A percentile compares a stretch with the other conserved stretches of the same genome.
Evolutionary conservation across 495 filamentous ascomycete genomes (phyloP).

Genomic region (Hypoxylon trugodes): DNA sequence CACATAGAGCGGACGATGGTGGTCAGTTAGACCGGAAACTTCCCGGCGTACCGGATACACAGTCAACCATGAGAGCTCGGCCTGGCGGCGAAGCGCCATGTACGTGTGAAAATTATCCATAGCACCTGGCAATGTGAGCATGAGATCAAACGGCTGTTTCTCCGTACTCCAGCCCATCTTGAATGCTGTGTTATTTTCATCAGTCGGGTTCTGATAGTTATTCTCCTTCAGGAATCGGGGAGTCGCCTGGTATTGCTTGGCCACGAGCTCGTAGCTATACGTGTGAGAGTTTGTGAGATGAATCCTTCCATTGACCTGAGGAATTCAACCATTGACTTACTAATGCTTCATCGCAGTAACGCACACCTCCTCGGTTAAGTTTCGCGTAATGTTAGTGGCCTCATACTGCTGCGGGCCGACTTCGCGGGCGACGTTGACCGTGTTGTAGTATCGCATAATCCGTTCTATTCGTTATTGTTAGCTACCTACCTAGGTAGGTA

Average conservation of each 20-base stretch:
- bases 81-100: conserved; percentile 41
- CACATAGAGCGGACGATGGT: conserved; percentile 21
- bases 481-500: too few relatives aligned
- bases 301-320: too few relatives aligned
- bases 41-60: conserved; percentile 31
- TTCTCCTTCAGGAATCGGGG: background rate
- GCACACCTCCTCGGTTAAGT: background rate
- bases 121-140: conserved; percentile 34
- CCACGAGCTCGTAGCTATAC: too few relatives aligned
- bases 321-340: too few relatives aligned
- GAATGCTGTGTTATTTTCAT: conserved; percentile 35
- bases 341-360: background rate
- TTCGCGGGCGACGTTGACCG: background rate
- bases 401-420: background rate
- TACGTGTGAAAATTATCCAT: conserved; percentile 43
- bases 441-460: background rate
- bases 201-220: background rate
- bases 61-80: conserved; percentile 14
- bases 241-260: background rate
- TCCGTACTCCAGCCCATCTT: conserved; percentile 45
- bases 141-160: conserved; percentile 42
- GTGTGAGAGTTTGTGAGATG: too few relatives aligned
- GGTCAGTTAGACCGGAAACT: background rate
- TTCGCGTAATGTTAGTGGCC: background rate
- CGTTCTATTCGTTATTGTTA: background rate